phyloP scores from a whole-genome alignment of 768 basidiomycete genomes.

The Pleurotus tuoliensis region DNA sequence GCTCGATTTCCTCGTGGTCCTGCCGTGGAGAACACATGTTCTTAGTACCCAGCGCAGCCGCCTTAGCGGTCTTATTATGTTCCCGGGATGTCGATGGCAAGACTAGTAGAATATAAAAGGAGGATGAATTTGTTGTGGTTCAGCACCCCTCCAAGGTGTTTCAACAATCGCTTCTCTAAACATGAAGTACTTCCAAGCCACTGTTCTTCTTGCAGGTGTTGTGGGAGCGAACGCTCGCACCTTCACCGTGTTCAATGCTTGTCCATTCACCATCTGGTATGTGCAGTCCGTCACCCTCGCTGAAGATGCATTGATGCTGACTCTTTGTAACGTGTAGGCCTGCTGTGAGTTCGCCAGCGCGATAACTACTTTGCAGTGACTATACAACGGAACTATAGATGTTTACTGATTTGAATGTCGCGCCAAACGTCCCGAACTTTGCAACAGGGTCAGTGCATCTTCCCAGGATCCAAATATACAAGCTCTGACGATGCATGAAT shows the following conservation, averaged over 20 bases:
- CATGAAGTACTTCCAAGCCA: slow-evolving; percentile 26
- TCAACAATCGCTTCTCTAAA: neutral
- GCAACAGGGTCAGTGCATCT: slow-evolving; percentile 28
- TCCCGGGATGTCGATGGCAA: neutral
- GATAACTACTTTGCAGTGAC: neutral
- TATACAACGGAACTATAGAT: slow-evolving; percentile 18
- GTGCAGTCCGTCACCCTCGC: slow-evolving; percentile 2
- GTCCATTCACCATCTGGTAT: slow-evolving; percentile 69
- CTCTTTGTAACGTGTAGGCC: slow-evolving; percentile 32
- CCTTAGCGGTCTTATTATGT: neutral
- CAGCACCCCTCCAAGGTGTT: neutral
- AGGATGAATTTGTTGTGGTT: neutral
- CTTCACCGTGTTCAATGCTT: slow-evolving; percentile 58
- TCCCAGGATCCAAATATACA: too few species aligned
- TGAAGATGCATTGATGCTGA: neutral
- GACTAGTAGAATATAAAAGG: neutral
- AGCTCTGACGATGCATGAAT: too few species aligned
- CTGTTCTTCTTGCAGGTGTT: slow-evolving; percentile 24
- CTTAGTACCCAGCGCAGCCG: neutral
- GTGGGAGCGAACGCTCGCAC: slow-evolving; percentile 45
- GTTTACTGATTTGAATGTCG: slow-evolving; percentile 43
- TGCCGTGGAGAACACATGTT: neutral
- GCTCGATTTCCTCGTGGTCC: neutral
- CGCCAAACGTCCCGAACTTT: slow-evolving; percentile 26
- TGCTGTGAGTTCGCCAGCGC: slow-evolving; percentile 26